These are phyloP conservation scores for Novymonas esmeraldas DNA, from an alignment of 208 protist genomes.

Conservation along the genomic window DNA sequence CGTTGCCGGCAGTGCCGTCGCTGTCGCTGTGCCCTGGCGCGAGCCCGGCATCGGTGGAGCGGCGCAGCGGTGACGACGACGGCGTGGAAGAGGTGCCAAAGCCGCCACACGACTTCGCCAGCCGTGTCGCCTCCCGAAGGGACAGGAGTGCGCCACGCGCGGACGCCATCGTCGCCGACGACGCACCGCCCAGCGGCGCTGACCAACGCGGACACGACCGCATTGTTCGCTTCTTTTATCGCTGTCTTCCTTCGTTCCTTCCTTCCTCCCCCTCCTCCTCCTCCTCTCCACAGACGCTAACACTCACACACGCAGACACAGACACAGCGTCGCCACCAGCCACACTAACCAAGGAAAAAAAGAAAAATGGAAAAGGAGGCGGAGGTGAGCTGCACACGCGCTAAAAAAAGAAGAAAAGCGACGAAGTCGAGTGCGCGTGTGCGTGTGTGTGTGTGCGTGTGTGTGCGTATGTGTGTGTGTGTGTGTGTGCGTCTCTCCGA, in stretches of 20 bases:
- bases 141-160: neutral
- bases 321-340: neutral
- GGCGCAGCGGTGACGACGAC: neutral
- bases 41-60: slow-evolving; percentile 7
- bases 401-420: no score
- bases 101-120: neutral
- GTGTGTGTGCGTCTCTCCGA: no score
- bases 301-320: neutral
- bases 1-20: neutral
- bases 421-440: no score
- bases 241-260: no score
- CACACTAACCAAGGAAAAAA: no score
- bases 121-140: slow-evolving; percentile 16
- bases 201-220: neutral
- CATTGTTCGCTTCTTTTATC: no score
- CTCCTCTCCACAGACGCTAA: no score
- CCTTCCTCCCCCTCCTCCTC: no score
- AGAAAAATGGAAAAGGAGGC: neutral
- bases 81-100: slow-evolving; percentile 1
- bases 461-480: no score
- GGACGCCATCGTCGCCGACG: neutral
- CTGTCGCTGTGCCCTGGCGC: neutral
- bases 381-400: no score
- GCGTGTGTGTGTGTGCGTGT: no score
- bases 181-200: neutral